Percentiles rank a stretch among this genome's conserved stretches.
Evolutionary conservation across 75 land plant genomes (phyloP).

Genomic region (Chamaecyparis obtusa): DNA sequence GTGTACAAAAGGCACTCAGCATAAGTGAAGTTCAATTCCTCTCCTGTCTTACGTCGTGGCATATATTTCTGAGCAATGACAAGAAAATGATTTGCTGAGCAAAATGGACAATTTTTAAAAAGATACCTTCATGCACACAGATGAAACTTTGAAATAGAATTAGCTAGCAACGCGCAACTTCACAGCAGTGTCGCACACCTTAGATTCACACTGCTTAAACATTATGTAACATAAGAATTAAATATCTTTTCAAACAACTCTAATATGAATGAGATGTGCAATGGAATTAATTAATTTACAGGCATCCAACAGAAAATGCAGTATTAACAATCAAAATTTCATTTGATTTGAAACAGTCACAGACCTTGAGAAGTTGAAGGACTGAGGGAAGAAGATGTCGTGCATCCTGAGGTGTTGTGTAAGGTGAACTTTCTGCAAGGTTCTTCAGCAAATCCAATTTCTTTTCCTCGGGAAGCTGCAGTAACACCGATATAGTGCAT

Average conservation of each 20-base stretch:
- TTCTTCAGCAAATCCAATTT: constrained; percentile 79
- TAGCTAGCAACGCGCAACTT: background rate
- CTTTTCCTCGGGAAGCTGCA: constrained; percentile 86
- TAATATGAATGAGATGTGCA: background rate
- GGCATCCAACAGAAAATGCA: background rate
- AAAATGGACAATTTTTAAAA: background rate
- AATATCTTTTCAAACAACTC: background rate
- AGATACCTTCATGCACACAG: background rate
- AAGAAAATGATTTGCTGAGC: constrained; percentile 9
- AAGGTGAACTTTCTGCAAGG: constrained; percentile 89
- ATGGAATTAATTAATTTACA: background rate
- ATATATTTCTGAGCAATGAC: constrained; percentile 70
- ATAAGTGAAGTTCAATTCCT: constrained; percentile 71
- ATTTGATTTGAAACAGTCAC: background rate
- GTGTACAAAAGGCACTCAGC: constrained; percentile 83
- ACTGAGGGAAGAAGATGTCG: constrained; percentile 83
- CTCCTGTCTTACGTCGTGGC: constrained; percentile 76
- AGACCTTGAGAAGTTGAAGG: constrained; percentile 77
- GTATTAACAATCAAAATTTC: constrained; percentile 4
- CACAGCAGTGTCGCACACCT: background rate
- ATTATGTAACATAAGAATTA: background rate
- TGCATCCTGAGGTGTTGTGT: constrained; percentile 86
- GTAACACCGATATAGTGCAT: background rate
- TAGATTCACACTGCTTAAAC: background rate
- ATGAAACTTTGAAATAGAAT: background rate